Conservation (phyloP, 768 basidiomycete species). For the Paxillus involutus region DNA sequence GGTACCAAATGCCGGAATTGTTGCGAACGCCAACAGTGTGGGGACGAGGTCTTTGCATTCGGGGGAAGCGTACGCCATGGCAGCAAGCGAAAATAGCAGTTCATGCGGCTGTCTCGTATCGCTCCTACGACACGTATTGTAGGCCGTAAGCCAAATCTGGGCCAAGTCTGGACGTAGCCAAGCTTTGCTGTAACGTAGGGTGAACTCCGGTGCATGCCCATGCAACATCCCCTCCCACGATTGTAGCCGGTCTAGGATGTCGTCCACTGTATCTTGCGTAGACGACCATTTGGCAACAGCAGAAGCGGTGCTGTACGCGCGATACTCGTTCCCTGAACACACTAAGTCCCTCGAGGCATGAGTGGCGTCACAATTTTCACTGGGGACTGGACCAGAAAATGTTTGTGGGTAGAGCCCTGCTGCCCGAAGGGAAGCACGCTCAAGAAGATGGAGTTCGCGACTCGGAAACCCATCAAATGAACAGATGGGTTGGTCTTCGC, state of each 20-base stretch:
- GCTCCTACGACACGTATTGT: slow-evolving; percentile 18
- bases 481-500: background rate
- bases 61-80: slow-evolving; percentile 28
- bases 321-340: slow-evolving; percentile 1
- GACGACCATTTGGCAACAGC: slow-evolving; percentile 2
- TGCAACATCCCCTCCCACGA: background rate
- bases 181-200: slow-evolving; percentile 10
- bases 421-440: slow-evolving; percentile 13
- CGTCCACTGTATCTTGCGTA: background rate
- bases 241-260: background rate
- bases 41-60: slow-evolving; percentile 15
- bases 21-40: slow-evolving; percentile 30
- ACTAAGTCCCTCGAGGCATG: slow-evolving; percentile 11
- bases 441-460: slow-evolving; percentile 12
- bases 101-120: slow-evolving; percentile 7
- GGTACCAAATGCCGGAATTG: slow-evolving; percentile 5
- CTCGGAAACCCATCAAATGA: slow-evolving; percentile 5
- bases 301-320: slow-evolving; percentile 6
- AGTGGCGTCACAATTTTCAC: background rate
- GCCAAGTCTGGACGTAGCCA: slow-evolving; percentile 26
- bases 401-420: slow-evolving; percentile 12
- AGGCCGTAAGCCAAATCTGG: slow-evolving; percentile 24
- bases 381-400: background rate
- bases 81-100: slow-evolving; percentile 29
- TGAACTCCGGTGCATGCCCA: background rate